Evolutionary conservation across 148 eudicot genomes (phyloP).

Genomic region (Silene latifolia): DNA sequence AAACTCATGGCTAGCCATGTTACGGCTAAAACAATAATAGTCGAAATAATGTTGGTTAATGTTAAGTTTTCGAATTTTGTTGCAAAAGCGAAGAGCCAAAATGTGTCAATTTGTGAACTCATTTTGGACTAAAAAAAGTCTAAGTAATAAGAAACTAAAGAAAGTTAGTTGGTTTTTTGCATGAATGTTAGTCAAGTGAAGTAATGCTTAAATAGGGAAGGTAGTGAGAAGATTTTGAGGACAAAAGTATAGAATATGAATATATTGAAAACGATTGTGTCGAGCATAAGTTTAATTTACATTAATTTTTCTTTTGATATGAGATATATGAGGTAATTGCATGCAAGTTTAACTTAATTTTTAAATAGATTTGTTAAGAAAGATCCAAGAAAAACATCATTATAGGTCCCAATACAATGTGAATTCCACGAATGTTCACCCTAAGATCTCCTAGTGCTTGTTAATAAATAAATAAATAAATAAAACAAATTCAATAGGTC

Average conservation of each 20-base stretch:
- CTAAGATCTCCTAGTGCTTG: neutral
- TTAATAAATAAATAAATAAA: no score
- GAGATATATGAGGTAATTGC: neutral
- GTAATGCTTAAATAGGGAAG: constrained; percentile 24
- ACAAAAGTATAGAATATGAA: constrained; percentile 19
- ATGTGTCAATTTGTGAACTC: constrained; percentile 39
- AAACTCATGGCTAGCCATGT: constrained; percentile 42
- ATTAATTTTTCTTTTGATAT: neutral
- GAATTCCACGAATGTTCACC: neutral
- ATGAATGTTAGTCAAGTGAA: constrained; percentile 13
- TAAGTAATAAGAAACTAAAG: neutral
- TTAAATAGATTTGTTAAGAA: constrained; percentile 13
- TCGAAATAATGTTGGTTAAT: constrained; percentile 19
- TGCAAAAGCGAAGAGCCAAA: constrained; percentile 57
- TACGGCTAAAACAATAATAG: constrained; percentile 13
- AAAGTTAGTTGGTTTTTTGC: neutral
- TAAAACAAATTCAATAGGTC: no score
- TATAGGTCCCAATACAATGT: neutral
- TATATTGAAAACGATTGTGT: constrained; percentile 24
- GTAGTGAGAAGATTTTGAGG: neutral
- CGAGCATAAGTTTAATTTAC: neutral
- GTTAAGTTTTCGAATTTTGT: constrained; percentile 49
- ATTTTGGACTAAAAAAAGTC: constrained; percentile 12
- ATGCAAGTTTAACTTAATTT: neutral
- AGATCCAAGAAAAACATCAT: constrained; percentile 2